Evolutionary conservation across 2,329 filamentous ascomycete species (phyloP).

Genomic region (Fusarium nurragi): DNA sequence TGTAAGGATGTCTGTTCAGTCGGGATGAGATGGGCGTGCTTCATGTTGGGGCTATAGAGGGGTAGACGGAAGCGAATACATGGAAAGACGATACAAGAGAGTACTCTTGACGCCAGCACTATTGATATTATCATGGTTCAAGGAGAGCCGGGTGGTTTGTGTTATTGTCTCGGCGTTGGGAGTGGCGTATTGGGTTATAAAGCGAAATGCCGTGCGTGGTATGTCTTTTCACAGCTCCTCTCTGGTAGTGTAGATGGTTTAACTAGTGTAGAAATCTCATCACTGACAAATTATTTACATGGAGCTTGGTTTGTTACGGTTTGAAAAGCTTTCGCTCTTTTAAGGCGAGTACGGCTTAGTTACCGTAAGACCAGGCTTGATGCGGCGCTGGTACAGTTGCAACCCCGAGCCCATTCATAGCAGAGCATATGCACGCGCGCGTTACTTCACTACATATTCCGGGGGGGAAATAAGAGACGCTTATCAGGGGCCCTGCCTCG

Average conservation of each 20-base stretch:
- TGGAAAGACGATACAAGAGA: not conserved
- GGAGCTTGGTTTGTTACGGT: not conserved
- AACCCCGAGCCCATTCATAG: no score
- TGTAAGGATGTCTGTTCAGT: not conserved
- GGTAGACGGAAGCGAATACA: not conserved
- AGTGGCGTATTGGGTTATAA: conserved; percentile 13
- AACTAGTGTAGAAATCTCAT: conserved; percentile 14
- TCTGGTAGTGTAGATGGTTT: conserved; percentile 11
- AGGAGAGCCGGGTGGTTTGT: not conserved
- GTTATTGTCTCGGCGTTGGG: conserved; percentile 20
- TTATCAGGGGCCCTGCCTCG: no score
- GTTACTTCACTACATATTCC: no score
- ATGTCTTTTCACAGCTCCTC: conserved; percentile 2
- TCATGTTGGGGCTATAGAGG: conserved; percentile 13
- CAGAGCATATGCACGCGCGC: not conserved
- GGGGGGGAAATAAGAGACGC: no score
- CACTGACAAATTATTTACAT: not conserved
- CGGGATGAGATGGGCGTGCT: not conserved
- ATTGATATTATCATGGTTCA: not conserved
- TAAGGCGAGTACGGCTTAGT: not conserved
- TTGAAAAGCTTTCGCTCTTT: not conserved
- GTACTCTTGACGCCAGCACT: not conserved
- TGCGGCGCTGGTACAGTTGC: no score
- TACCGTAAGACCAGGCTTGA: no score
- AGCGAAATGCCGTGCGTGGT: conserved; percentile 8